phyloP scores from a whole-genome alignment of 2,329 filamentous ascomycete species.

The Fusarium guadeloupense region DNA sequence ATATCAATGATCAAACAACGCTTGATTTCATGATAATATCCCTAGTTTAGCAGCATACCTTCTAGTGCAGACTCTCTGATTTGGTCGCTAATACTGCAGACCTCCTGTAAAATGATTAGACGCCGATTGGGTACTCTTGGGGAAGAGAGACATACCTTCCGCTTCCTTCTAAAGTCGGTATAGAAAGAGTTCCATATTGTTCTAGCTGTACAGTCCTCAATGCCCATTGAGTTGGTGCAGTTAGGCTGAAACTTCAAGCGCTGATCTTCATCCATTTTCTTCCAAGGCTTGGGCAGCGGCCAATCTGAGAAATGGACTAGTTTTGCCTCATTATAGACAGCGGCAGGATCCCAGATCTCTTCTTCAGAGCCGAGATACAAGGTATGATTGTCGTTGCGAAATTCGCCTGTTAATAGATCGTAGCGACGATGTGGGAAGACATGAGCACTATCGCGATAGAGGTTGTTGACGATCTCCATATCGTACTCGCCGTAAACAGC shows the following conservation, averaged over 20 bases:
- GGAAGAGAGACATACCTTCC: slow-evolving; percentile 2
- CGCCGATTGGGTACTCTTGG: no score
- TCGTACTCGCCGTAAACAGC: slow-evolving; percentile 60
- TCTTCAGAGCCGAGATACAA: slow-evolving; percentile 53
- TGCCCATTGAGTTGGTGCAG: slow-evolving; percentile 59
- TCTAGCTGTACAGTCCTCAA: slow-evolving; percentile 51
- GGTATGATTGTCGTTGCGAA: slow-evolving; percentile 60
- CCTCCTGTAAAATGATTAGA: no score
- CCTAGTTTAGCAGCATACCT: no score
- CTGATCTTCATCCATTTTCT: slow-evolving; percentile 27
- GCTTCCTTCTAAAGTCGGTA: slow-evolving; percentile 53
- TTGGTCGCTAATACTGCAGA: no score
- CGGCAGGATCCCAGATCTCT: slow-evolving; percentile 66
- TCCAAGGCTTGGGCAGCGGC: slow-evolving; percentile 71
- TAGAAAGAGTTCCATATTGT: slow-evolving; percentile 52
- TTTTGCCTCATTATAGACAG: slow-evolving; percentile 67
- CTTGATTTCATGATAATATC: no score
- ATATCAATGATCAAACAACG: no score
- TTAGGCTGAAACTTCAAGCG: slow-evolving; percentile 29
- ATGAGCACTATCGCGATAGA: slow-evolving; percentile 66
- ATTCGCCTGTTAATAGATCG: slow-evolving; percentile 69
- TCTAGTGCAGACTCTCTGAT: no score
- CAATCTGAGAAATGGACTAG: slow-evolving; percentile 77
- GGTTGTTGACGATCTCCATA: slow-evolving; percentile 73
- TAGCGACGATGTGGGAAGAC: slow-evolving; percentile 72